phyloP scores from a whole-genome alignment of 2,329 filamentous ascomycete genomes.

The Zasmidium cellare region DNA sequence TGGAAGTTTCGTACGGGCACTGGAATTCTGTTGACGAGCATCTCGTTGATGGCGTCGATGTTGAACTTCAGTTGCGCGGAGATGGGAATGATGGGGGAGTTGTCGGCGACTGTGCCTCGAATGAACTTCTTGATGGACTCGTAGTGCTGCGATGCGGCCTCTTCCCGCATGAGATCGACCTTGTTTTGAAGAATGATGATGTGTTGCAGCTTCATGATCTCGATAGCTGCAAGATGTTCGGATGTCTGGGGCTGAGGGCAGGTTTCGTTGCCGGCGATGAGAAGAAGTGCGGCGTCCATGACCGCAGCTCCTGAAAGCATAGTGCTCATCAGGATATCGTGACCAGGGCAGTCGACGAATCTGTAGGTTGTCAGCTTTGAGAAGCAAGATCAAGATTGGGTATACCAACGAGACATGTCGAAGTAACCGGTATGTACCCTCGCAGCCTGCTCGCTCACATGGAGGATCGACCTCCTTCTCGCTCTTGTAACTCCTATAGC shows the following conservation, averaged over 20 bases:
- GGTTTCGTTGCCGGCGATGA: constrained; percentile 97
- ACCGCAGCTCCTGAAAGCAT: constrained; percentile 99
- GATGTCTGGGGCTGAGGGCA: constrained; percentile 98
- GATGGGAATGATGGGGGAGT: constrained; percentile 93
- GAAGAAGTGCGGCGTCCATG: constrained; percentile 95
- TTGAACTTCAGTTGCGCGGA: constrained; percentile 99
- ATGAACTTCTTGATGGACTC: constrained; percentile 99
- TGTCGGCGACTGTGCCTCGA: constrained; percentile 92
- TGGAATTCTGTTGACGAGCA: constrained; percentile 92
- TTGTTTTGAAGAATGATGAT: constrained; percentile 99
- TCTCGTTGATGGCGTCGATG: constrained; percentile 96
- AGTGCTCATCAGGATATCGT: constrained; percentile 99
- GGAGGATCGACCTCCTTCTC: constrained; percentile 98
- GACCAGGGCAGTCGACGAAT: constrained; percentile 97
- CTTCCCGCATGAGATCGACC: constrained; percentile 97
- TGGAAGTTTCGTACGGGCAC: constrained; percentile 89
- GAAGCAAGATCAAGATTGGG: not conserved
- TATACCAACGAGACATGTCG: constrained; percentile 83
- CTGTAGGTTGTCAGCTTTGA: constrained; percentile 37
- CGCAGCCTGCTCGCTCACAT: constrained; percentile 90
- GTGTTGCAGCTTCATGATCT: constrained; percentile 99
- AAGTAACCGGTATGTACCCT: constrained; percentile 81
- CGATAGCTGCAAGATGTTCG: constrained; percentile 96
- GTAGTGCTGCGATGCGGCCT: constrained; percentile 90
- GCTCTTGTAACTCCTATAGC: constrained; percentile 96